Evolutionary conservation across 768 basidiomycete genomes (phyloP), one percentile per base, ranked within the genome.

Genomic region (Tricholoma terreum): DNA sequence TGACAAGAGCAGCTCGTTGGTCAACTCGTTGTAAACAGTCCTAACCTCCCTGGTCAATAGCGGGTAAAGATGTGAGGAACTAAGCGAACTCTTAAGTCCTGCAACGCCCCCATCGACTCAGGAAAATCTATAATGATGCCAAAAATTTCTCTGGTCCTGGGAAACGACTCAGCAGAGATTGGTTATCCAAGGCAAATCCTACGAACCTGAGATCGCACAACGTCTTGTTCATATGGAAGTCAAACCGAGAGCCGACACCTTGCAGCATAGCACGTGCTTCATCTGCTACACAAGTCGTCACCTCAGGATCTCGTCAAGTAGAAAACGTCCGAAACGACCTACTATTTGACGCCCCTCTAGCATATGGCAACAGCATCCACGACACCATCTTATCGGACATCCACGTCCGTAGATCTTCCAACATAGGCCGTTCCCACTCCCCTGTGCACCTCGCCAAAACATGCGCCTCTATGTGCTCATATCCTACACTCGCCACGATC

Each of bases 71-170:
- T 19, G 35, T 49, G 31, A 45, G 21, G 8, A 24, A 40, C 36
- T 19, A 14, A 1, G 53, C 59, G 10, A 58, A 92, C 94, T 74
- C 84, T 89, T 17, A 98, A 77, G 72, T 99, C 97, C 56, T 89
- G 81, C 17, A 98, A 73, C 0, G 94, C 94, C 3, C 87, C 85
- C 61, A 77, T 79, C 0, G 95, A 96, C 58, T 94, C 90, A 0
- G 96, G 94, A 63, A 85, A 95, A 65, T 96, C 92, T 55, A 98
- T 86, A 57, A 98, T 96, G 55, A 98, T 97, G 62, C 96, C 93
- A 67, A 97, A 98, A 17, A 98, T 88, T 69, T 98, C 95, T 50
- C 76, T 79, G 57, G 84, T 88, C 33, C 86, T 87, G 58, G 15
- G 36, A 7, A 17, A 53, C 35, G 19, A 35, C 52, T 27, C 34